These are phyloP conservation scores for Alternaria infectoria DNA, from an alignment of 2,329 filamentous ascomycete species.

Conservation along the genomic window DNA sequence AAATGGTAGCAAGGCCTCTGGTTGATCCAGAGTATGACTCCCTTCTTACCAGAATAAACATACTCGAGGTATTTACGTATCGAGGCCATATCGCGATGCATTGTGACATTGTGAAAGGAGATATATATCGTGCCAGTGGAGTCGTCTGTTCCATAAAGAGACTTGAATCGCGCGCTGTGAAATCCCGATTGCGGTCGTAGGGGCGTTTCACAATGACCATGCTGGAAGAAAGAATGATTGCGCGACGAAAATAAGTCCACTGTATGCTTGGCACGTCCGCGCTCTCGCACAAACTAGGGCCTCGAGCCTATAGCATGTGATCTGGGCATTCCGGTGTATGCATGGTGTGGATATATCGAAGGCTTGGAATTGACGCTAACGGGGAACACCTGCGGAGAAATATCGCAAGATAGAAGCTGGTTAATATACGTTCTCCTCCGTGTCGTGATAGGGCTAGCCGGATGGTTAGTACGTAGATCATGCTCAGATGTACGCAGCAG, in stretches of 20 bases:
- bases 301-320: not conserved
- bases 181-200: not conserved
- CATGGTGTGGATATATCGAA: not conserved
- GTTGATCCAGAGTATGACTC: not conserved
- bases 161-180: not conserved
- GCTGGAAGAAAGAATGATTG: not conserved
- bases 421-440: slow-evolving; percentile 41
- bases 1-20: not conserved
- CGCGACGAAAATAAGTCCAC: not conserved
- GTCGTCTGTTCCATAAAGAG: not conserved
- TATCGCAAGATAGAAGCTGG: slow-evolving; percentile 52
- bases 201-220: not conserved
- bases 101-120: not conserved
- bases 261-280: not conserved
- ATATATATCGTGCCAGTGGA: not conserved
- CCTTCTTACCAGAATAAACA: not conserved
- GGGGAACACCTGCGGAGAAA: not conserved
- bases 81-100: not conserved
- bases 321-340: not conserved
- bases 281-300: not conserved
- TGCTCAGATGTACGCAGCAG: slow-evolving; percentile 1
- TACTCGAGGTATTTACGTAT: not conserved
- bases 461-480: not conserved
- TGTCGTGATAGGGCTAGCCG: slow-evolving; percentile 6
- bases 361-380: not conserved